phyloP scores from a whole-genome alignment of 148 eudicot genomes.

The Euryodendron excelsum region DNA sequence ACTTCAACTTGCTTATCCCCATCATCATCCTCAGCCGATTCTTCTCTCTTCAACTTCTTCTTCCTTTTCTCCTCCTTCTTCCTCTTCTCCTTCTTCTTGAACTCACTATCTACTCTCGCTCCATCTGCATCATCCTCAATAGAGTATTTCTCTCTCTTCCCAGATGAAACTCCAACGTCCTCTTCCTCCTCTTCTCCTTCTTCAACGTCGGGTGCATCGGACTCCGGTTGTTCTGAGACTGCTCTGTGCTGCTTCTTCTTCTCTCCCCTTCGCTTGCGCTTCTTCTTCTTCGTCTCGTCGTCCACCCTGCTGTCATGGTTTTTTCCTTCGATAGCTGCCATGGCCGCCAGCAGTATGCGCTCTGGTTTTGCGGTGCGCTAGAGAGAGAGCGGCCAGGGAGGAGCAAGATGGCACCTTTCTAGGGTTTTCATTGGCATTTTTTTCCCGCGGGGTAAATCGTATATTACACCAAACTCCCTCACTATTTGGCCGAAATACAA shows the following conservation, averaged over 20 bases:
- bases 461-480: too few relatives aligned
- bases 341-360: slow-evolving; percentile 10
- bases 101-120: neutral
- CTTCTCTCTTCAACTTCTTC: slow-evolving; percentile 6
- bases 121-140: neutral
- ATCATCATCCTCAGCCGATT: too few relatives aligned
- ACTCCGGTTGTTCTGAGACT: slow-evolving; percentile 1
- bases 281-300: slow-evolving; percentile 7
- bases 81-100: slow-evolving; percentile 12
- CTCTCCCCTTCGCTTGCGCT: slow-evolving; percentile 13
- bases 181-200: neutral
- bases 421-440: too few relatives aligned
- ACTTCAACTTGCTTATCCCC: too few relatives aligned
- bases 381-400: neutral
- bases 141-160: slow-evolving; percentile 13
- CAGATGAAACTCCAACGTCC: neutral
- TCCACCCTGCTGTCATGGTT: neutral
- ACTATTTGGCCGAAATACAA: too few relatives aligned
- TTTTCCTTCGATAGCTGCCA: slow-evolving; percentile 8
- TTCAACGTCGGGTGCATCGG: neutral
- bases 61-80: slow-evolving; percentile 2
- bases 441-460: too few relatives aligned
- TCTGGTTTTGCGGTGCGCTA: neutral
- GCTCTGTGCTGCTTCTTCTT: neutral
- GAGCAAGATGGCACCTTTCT: neutral